Base-by-base conservation (phyloP, 1,139 yeast species). In the Magnusiomyces tetraspermus region DNA sequence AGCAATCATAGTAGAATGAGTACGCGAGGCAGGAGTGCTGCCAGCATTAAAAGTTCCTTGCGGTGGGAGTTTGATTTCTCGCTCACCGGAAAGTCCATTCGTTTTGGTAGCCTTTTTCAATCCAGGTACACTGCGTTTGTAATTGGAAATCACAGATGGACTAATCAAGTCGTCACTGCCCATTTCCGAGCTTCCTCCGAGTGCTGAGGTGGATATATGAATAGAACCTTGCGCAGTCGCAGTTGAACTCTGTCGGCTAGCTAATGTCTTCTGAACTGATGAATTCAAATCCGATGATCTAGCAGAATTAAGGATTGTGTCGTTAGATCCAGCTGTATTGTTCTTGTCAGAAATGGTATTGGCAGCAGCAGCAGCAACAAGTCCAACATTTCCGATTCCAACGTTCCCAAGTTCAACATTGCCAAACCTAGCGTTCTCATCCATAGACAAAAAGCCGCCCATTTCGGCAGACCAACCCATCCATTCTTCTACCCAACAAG, bases 401-500 rank as follows among this genome's bases (percentile, higher is more conserved):
- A 36, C 8, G 6, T 28, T 6, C 11, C 11, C 33, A 11, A 11
- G 33, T n/a, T n/a, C n/a, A n/a, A n/a, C n/a, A n/a, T n/a, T n/a
- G n/a, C 36, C 36, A 30, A 10, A n/a, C n/a, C n/a, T n/a, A n/a
- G n/a, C n/a, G 21, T 37, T 22, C 15, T 23, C 46, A 22, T 42
- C 48, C 59, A 41, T 57, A 15, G 59, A 56, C 41, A 80, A 67
- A 59, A 80, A 81, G 0, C 88, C 87, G 8, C 88, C 85, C 50
- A 82, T 67, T 61, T 84, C 90, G 23, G 84, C 83, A 52, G 77
- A 70, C 83, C 88, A 83, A 1, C 76, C 76, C 59, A 83, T 70
- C 76, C 80, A 84, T 62, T 84, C 92, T 62, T 82, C 87, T 6
- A 82, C 72, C 90, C 94, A 85, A 64, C 88, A 82, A 53, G 85